Evolutionary conservation across 768 basidiomycete species (phyloP).

Genomic region (Hypholoma fasciculare): DNA sequence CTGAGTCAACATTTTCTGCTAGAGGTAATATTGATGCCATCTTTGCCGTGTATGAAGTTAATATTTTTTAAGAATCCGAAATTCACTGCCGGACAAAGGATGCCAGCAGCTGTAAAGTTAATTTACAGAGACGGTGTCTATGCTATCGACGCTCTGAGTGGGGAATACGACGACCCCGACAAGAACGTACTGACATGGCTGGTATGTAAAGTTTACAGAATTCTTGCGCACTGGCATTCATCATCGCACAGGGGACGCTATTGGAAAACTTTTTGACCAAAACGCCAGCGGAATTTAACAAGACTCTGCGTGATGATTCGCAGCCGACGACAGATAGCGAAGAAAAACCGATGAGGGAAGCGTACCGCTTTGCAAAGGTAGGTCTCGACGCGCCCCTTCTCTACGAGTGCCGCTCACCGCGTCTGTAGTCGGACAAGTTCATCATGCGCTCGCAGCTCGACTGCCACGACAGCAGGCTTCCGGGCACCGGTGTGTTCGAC

Average conservation of each 20-base stretch:
- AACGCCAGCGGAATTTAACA: slow-evolving; percentile 59
- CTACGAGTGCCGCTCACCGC: not conserved
- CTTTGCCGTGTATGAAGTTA: not conserved
- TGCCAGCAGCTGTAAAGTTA: slow-evolving; percentile 72
- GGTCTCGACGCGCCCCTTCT: slow-evolving; percentile 10
- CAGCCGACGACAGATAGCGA: slow-evolving; percentile 23
- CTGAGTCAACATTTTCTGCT: slow-evolving; percentile 60
- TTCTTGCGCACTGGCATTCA: not conserved
- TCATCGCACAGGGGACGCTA: slow-evolving; percentile 66
- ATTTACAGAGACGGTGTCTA: slow-evolving; percentile 68
- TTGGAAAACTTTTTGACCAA: slow-evolving; percentile 87
- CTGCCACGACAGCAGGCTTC: slow-evolving; percentile 76
- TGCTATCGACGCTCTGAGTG: slow-evolving; percentile 57
- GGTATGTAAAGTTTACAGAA: slow-evolving; percentile 37
- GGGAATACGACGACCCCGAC: slow-evolving; percentile 38
- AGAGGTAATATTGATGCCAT: slow-evolving; percentile 45
- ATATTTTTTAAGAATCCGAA: slow-evolving; percentile 21
- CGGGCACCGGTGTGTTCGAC: slow-evolving; percentile 92
- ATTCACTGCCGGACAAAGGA: slow-evolving; percentile 79
- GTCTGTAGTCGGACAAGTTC: slow-evolving; percentile 52
- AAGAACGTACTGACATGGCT: slow-evolving; percentile 80
- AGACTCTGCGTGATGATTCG: slow-evolving; percentile 41
- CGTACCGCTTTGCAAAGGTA: slow-evolving; percentile 87
- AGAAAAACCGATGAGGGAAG: slow-evolving; percentile 51
- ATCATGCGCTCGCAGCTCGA: slow-evolving; percentile 97